Evolutionary conservation across 2,329 filamentous ascomycete genomes (phyloP).

Genomic region (Penicillium verrucosum): DNA sequence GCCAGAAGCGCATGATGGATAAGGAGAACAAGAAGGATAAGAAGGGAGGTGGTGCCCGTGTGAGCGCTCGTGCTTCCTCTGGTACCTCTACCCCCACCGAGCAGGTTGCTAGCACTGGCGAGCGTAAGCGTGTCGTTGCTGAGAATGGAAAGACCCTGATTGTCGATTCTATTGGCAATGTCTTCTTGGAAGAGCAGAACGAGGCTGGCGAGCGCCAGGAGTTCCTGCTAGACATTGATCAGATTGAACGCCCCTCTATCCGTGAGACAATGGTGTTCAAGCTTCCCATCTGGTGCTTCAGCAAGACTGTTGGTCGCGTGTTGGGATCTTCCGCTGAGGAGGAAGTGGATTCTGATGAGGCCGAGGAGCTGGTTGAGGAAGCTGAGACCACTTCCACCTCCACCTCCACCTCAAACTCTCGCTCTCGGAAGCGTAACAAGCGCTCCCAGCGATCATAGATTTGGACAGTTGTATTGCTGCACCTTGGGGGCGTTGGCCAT

Average conservation of each 20-base stretch:
- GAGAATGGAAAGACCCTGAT: conserved; percentile 95
- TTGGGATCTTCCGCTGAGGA: conserved; percentile 22
- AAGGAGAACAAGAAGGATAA: conserved; percentile 70
- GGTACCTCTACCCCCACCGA: conserved; percentile 53
- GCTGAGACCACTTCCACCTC: conserved; percentile 26
- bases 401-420: conserved; percentile 22
- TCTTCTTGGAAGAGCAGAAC: conserved; percentile 89
- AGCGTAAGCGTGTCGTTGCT: conserved; percentile 82
- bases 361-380: conserved; percentile 22
- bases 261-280: conserved; percentile 78
- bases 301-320: conserved; percentile 37
- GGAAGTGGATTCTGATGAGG: conserved; percentile 20
- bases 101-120: conserved; percentile 60
- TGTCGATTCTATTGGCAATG: conserved; percentile 86
- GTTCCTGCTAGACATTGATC: conserved; percentile 83
- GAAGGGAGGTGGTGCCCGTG: conserved; percentile 43
- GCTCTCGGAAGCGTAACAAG: conserved; percentile 28
- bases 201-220: conserved; percentile 81
- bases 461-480: not conserved
- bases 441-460: conserved; percentile 30
- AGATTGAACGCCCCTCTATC: conserved; percentile 73
- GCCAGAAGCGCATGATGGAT: conserved; percentile 84
- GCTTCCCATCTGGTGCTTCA: conserved; percentile 71
- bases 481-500: not conserved
- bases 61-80: conserved; percentile 38